Percentiles rank a stretch among this genome's conserved stretches.
phyloP scores from a whole-genome alignment of 495 filamentous ascomycete species.

The Penicillium odoratum region DNA sequence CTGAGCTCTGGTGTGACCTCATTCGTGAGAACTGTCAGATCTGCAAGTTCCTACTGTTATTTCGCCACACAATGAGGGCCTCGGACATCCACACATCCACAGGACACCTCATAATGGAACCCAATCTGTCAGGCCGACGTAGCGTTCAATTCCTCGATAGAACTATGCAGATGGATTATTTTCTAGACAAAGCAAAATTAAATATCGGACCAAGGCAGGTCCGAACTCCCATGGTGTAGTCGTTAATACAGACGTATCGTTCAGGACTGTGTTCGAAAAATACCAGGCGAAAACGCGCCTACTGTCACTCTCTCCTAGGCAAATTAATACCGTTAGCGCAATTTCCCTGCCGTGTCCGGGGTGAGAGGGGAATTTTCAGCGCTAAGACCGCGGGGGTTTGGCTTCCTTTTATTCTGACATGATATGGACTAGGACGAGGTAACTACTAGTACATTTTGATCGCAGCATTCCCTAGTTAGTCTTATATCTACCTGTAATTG shows the following conservation, averaged over 20 bases:
- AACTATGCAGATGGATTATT: too few species aligned
- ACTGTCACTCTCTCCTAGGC: neutral
- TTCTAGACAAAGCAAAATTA: neutral
- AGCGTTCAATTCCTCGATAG: too few species aligned
- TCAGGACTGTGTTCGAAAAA: too few species aligned
- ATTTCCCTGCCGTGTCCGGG: conserved; percentile 17
- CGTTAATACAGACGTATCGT: too few species aligned
- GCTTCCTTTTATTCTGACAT: neutral
- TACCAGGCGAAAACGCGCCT: neutral
- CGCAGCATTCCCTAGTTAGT: too few species aligned
- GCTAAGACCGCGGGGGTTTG: conserved; percentile 7
- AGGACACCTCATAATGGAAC: neutral
- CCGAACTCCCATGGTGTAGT: too few species aligned
- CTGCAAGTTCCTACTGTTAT: neutral
- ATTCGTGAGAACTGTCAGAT: neutral
- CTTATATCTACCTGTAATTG: too few species aligned
- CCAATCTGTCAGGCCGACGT: neutral
- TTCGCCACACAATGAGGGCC: neutral
- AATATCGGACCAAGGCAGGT: neutral
- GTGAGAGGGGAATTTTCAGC: conserved; percentile 5
- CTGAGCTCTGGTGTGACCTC: conserved; percentile 4
- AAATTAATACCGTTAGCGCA: conserved; percentile 15
- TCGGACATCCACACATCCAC: neutral
- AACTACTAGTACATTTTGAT: neutral
- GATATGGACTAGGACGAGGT: neutral